Conservation (phyloP, 2,329 filamentous ascomycete species). For the Botrytis paeoniae region DNA sequence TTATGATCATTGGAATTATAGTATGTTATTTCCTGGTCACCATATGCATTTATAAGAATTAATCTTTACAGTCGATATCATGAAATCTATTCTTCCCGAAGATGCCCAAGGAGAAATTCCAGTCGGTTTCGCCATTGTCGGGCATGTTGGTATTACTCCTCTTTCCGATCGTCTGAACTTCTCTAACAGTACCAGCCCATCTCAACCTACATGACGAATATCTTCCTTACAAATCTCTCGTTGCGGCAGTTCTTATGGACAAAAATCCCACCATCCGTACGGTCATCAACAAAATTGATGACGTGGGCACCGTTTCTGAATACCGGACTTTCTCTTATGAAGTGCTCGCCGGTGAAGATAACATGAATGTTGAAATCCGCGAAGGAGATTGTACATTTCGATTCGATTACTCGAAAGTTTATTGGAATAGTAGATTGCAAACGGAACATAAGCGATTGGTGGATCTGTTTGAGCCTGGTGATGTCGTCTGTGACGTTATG, state of each 20-base stretch:
- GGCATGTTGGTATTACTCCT: conserved; percentile 67
- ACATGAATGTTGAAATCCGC: conserved; percentile 78
- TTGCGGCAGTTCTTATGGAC: conserved; percentile 81
- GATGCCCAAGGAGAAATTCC: conserved; percentile 78
- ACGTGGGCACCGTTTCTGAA: conserved; percentile 79
- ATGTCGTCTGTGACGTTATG: conserved; percentile 96
- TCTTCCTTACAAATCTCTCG: conserved; percentile 79
- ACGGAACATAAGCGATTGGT: conserved; percentile 84
- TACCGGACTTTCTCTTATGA: conserved; percentile 94
- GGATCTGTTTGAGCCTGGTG: conserved; percentile 71
- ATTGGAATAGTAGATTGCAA: conserved; percentile 94
- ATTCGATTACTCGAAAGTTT: conserved; percentile 95
- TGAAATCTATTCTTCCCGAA: conserved; percentile 75
- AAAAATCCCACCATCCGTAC: conserved; percentile 82
- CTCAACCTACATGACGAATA: conserved; percentile 84
- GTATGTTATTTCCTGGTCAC: conserved; percentile 46
- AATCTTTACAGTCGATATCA: conserved; percentile 58
- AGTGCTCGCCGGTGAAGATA: conserved; percentile 75
- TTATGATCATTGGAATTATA: conserved; percentile 84
- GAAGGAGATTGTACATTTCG: conserved; percentile 83
- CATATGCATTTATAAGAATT: not conserved
- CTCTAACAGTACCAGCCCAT: conserved; percentile 58
- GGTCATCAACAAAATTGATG: conserved; percentile 93
- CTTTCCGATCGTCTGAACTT: not conserved
- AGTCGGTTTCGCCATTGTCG: conserved; percentile 81